phyloP scores from a whole-genome alignment of 1,139 yeast genomes.

The Pichia cactophila region DNA sequence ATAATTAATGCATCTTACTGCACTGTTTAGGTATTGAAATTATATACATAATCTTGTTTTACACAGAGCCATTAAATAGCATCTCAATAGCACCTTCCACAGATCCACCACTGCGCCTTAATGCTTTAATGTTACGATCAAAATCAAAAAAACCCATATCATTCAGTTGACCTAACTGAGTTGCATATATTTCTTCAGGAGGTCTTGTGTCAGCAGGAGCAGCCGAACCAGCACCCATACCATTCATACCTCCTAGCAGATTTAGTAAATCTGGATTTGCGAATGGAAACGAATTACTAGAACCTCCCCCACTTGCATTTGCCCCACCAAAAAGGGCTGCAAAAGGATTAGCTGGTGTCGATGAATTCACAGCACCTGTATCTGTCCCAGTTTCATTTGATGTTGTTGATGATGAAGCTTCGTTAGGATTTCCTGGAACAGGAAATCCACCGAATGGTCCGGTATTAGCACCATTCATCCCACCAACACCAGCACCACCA shows the following conservation, averaged over 20 bases:
- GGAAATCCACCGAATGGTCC: slow-evolving; percentile 34
- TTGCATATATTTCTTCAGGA: slow-evolving; percentile 89
- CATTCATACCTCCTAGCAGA: slow-evolving; percentile 32
- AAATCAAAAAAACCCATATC: slow-evolving; percentile 96
- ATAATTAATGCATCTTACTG: not conserved
- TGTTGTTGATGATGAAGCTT: slow-evolving; percentile 17
- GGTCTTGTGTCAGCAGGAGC: slow-evolving; percentile 68
- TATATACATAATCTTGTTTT: not conserved
- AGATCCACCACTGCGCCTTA: slow-evolving; percentile 92
- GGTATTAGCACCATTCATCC: slow-evolving; percentile 21
- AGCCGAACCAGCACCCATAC: not conserved
- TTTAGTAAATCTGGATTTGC: slow-evolving; percentile 26
- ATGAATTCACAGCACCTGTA: not conserved
- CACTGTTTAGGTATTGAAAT: not conserved
- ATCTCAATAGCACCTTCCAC: slow-evolving; percentile 96
- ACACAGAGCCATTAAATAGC: slow-evolving; percentile 50
- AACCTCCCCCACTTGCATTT: slow-evolving; percentile 31
- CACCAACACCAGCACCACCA: slow-evolving; percentile 30
- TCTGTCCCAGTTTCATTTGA: slow-evolving; percentile 10
- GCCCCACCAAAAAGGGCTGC: slow-evolving; percentile 25
- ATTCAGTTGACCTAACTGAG: slow-evolving; percentile 85
- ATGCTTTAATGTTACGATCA: slow-evolving; percentile 83
- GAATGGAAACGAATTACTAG: slow-evolving; percentile 22
- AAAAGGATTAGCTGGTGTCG: slow-evolving; percentile 15
- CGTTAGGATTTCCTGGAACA: slow-evolving; percentile 37